Conservation (phyloP, 352 stramenopile genomes). For the Pythium apleroticum region DNA sequence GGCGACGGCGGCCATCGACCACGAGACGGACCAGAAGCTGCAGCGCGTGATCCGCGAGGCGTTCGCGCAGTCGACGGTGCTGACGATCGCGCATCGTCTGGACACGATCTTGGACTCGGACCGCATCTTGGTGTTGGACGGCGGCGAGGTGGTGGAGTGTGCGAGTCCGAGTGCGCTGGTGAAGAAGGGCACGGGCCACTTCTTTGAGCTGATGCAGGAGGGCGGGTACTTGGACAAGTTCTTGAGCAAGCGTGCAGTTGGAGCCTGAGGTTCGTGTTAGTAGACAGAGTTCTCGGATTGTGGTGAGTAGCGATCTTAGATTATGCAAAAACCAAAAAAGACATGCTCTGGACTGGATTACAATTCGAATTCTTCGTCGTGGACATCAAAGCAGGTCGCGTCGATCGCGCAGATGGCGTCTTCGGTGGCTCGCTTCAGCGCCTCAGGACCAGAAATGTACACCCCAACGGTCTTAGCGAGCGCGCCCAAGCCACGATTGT, state of each 20-base stretch:
- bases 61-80: too few species aligned
- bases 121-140: constrained; percentile 78
- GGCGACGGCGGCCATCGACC: too few species aligned
- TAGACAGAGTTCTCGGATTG: too few species aligned
- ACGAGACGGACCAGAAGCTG: too few species aligned
- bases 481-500: background rate
- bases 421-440: constrained; percentile 21
- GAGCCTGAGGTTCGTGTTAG: too few species aligned
- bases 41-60: too few species aligned
- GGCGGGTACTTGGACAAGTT: constrained; percentile 43
- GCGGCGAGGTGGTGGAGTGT: constrained; percentile 79
- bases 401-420: constrained; percentile 10
- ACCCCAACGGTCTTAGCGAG: constrained; percentile 12
- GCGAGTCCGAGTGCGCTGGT: constrained; percentile 68
- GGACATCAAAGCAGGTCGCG: constrained; percentile 21
- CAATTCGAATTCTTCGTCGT: constrained; percentile 25
- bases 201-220: constrained; percentile 46
- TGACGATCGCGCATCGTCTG: too few species aligned
- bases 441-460: constrained; percentile 23
- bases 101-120: too few species aligned
- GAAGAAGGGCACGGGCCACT: constrained; percentile 33
- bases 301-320: too few species aligned
- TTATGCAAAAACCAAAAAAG: too few species aligned
- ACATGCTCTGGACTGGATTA: background rate
- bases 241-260: background rate